Evolutionary conservation across 1,284 basidiomycete genomes (phyloP).

Genomic region (Cutaneotrichosporon cyanovorans): DNA sequence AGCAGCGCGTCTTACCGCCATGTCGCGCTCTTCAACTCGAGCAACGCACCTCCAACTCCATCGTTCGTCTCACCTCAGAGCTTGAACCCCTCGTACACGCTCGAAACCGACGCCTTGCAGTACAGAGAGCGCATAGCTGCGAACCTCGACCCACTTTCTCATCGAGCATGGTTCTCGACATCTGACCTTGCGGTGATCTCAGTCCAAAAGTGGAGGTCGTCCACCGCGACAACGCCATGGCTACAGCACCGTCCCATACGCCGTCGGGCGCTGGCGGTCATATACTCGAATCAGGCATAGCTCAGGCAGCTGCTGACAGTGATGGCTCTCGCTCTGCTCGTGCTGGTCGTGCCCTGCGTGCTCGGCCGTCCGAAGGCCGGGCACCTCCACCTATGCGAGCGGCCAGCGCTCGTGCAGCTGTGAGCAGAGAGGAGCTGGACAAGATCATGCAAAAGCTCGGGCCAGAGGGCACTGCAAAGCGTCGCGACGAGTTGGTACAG

Average conservation of each 20-base stretch:
- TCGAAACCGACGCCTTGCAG: too few relatives aligned
- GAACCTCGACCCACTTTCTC: too few relatives aligned
- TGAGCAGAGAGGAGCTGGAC: conserved; percentile 23
- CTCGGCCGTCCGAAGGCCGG: conserved; percentile 8
- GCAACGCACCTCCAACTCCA: conserved; percentile 4
- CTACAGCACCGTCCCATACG: neutral
- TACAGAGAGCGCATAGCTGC: neutral
- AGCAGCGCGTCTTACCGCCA: neutral
- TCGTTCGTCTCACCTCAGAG: neutral
- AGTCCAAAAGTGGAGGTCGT: conserved; percentile 16
- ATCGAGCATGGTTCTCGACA: too few relatives aligned
- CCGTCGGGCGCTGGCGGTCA: too few relatives aligned
- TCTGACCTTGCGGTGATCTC: neutral
- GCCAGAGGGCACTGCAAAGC: conserved; percentile 21
- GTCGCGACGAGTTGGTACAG: conserved; percentile 50
- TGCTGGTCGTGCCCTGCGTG: neutral
- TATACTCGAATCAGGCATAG: too few relatives aligned
- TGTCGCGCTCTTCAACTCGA: conserved; percentile 4
- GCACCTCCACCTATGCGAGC: conserved; percentile 2
- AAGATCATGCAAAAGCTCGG: conserved; percentile 20
- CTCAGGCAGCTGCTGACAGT: too few relatives aligned
- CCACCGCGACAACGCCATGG: conserved; percentile 1
- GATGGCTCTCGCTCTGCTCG: neutral
- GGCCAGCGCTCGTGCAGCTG: neutral
- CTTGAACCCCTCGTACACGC: too few relatives aligned